These are phyloP conservation scores for Plantago elongata DNA, from an alignment of 257 asterid species.

Conservation along the genomic window DNA sequence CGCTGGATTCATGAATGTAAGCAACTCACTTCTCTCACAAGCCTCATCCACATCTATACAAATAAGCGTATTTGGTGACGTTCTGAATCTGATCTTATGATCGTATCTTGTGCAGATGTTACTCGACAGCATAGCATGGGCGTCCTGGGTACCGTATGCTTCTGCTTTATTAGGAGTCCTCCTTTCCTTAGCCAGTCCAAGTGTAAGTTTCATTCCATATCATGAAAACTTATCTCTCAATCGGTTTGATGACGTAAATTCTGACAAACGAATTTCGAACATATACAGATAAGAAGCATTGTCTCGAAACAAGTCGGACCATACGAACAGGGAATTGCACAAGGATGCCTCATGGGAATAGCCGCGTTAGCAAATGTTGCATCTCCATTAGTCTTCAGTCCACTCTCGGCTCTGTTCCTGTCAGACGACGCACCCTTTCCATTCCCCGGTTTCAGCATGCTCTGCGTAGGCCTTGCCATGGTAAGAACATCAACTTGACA, in stretches of 20 bases:
- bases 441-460: slow-evolving; percentile 53
- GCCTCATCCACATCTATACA: neutral
- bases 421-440: slow-evolving; percentile 47
- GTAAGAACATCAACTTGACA: slow-evolving; percentile 27
- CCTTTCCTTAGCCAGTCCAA: slow-evolving; percentile 44
- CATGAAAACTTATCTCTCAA: neutral
- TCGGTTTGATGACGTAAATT: neutral
- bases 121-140: slow-evolving; percentile 68
- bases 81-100: neutral
- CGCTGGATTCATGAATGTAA: slow-evolving; percentile 37
- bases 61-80: neutral
- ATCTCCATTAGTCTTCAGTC: slow-evolving; percentile 37
- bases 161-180: slow-evolving; percentile 37
- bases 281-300: slow-evolving; percentile 52
- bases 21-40: neutral
- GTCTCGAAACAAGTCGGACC: slow-evolving; percentile 62
- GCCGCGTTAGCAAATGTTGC: slow-evolving; percentile 43
- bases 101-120: slow-evolving; percentile 43
- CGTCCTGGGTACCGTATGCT: slow-evolving; percentile 70
- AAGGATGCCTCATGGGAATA: slow-evolving; percentile 60
- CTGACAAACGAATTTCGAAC: neutral
- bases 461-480: slow-evolving; percentile 46
- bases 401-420: slow-evolving; percentile 39
- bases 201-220: slow-evolving; percentile 34
- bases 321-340: slow-evolving; percentile 72